phyloP scores from a whole-genome alignment of 2,329 filamentous ascomycete species.

The Phialophora chinensis region DNA sequence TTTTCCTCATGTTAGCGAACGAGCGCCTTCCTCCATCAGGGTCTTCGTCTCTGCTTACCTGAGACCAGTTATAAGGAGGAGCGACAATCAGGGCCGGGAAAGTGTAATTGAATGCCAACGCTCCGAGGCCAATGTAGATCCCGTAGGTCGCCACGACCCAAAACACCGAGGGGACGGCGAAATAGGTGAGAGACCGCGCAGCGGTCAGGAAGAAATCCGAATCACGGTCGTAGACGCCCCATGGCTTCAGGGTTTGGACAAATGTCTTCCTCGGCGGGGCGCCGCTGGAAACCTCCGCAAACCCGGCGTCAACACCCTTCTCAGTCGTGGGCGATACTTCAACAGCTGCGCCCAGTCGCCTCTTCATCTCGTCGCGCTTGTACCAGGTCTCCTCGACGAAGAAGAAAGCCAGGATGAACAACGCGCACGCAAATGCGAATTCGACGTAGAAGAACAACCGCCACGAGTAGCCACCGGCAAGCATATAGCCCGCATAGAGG shows the following conservation, averaged over 20 bases:
- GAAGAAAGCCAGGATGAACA: constrained; percentile 58
- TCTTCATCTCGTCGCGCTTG: constrained; percentile 34
- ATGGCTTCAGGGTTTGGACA: constrained; percentile 52
- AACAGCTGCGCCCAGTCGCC: constrained; percentile 22
- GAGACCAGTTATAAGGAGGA: constrained; percentile 46
- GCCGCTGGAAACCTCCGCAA: constrained; percentile 42
- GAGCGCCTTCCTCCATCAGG: neutral
- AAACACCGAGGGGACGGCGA: constrained; percentile 56
- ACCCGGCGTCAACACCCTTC: constrained; percentile 40
- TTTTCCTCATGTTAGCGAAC: constrained; percentile 6
- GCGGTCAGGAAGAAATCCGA: constrained; percentile 55
- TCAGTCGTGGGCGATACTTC: constrained; percentile 18
- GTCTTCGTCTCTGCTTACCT: constrained; percentile 39
- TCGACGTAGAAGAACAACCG: constrained; percentile 67
- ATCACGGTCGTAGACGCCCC: constrained; percentile 52
- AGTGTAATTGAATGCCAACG: constrained; percentile 58
- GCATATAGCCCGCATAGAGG: constrained; percentile 66
- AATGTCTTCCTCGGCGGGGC: constrained; percentile 51
- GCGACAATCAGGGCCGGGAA: constrained; percentile 56
- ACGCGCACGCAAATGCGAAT: constrained; percentile 58
- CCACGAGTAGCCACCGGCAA: constrained; percentile 64
- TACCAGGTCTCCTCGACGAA: constrained; percentile 68
- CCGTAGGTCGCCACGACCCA: constrained; percentile 60
- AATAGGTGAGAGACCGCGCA: constrained; percentile 55
- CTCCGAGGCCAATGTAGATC: constrained; percentile 57